phyloP scores from a whole-genome alignment of 2,329 filamentous ascomycete genomes.

The Xylariaceae sp. region DNA sequence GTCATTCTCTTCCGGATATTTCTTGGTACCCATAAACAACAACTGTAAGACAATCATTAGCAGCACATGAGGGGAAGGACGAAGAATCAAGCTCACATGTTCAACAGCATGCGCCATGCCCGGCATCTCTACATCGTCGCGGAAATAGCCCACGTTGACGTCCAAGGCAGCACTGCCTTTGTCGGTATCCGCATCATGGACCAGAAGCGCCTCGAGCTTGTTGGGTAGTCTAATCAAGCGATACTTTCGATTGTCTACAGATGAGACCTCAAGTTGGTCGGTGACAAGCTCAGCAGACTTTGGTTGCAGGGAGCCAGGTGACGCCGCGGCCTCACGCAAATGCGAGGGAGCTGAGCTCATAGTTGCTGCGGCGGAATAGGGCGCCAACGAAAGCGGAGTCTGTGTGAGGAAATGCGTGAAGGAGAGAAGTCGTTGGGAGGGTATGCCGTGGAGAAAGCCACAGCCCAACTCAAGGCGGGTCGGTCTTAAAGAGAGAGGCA shows the following conservation, averaged over 20 bases:
- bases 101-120: slow-evolving; percentile 96
- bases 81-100: slow-evolving; percentile 53
- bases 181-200: slow-evolving; percentile 92
- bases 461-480: too few species aligned
- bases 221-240: slow-evolving; percentile 82
- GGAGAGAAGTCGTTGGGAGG: slow-evolving; percentile 5
- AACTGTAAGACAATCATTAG: slow-evolving; percentile 43
- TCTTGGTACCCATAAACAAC: slow-evolving; percentile 97
- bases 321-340: slow-evolving; percentile 22
- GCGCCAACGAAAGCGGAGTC: slow-evolving; percentile 8
- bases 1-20: slow-evolving; percentile 93
- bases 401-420: slow-evolving; percentile 2
- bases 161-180: slow-evolving; percentile 95
- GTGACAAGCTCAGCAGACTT: slow-evolving; percentile 34
- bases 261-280: slow-evolving; percentile 31
- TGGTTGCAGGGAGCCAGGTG: slow-evolving; percentile 25
- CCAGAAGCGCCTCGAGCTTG: slow-evolving; percentile 82
- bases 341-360: slow-evolving; percentile 23
- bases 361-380: too few species aligned
- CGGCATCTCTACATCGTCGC: slow-evolving; percentile 84
- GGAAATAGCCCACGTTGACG: slow-evolving; percentile 94
- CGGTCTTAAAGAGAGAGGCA: too few species aligned
- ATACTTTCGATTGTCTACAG: slow-evolving; percentile 76
- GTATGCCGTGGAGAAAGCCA: too few species aligned
- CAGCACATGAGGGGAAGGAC: neutral